A percentile compares a stretch with the other conserved stretches of the same genome.
phyloP scores from a whole-genome alignment of 202 grass and related monocot species.

The Schoenoplectus triqueter region DNA sequence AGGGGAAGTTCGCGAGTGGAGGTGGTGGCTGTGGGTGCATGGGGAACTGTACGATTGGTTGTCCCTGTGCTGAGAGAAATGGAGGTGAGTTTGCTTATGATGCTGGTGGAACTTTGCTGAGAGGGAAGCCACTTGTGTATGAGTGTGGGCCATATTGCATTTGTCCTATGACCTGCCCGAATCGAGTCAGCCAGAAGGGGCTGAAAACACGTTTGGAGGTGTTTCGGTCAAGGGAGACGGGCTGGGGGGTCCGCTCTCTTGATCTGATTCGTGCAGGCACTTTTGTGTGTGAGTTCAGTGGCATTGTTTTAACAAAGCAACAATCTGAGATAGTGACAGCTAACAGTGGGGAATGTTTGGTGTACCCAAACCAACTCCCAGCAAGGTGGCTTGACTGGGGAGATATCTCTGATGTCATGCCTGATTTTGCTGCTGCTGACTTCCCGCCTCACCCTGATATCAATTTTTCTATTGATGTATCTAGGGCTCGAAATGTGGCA shows the following conservation, averaged over 20 bases:
- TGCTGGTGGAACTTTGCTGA: constrained; percentile 55
- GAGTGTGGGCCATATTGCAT: constrained; percentile 84
- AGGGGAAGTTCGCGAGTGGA: constrained; percentile 63
- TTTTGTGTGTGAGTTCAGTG: constrained; percentile 95
- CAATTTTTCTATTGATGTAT: constrained; percentile 88
- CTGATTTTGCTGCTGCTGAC: constrained; percentile 63
- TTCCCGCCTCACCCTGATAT: constrained; percentile 57
- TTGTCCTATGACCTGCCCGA: constrained; percentile 76
- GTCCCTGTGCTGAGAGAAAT: constrained; percentile 74
- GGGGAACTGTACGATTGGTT: constrained; percentile 68
- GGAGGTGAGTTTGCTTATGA: constrained; percentile 87
- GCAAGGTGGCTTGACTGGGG: constrained; percentile 93
- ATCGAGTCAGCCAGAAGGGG: constrained; percentile 92
- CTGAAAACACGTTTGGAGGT: constrained; percentile 74
- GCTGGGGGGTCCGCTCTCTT: constrained; percentile 93
- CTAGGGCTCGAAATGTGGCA: constrained; percentile 87
- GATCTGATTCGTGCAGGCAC: constrained; percentile 88
- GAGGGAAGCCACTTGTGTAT: constrained; percentile 84
- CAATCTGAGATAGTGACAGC: constrained; percentile 63
- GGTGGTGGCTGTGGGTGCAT: constrained; percentile 75
- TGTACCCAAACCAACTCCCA: constrained; percentile 79
- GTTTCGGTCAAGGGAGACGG: constrained; percentile 88
- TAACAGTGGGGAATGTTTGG: constrained; percentile 61
- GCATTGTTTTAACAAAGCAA: constrained; percentile 80
- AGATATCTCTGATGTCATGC: constrained; percentile 84